Conservation (phyloP, 2,329 filamentous ascomycete species). For the Claviceps pusilla region DNA sequence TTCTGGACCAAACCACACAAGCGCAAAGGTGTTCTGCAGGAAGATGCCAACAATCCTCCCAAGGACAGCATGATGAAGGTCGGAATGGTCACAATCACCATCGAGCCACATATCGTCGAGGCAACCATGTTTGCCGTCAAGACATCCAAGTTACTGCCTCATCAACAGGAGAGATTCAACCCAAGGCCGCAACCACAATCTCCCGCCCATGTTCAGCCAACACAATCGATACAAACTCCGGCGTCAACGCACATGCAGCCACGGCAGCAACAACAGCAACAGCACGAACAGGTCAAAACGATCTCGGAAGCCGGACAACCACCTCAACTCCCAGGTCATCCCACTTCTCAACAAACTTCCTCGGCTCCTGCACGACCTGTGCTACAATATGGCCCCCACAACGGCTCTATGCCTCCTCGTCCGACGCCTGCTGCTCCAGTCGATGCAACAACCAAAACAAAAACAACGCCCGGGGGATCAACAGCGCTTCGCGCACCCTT, state of each 20-base stretch:
- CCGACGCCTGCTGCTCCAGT: slow-evolving; percentile 16
- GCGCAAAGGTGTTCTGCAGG: slow-evolving; percentile 48
- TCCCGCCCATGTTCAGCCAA: slow-evolving; percentile 9
- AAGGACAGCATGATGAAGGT: slow-evolving; percentile 60
- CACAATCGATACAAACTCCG: background rate
- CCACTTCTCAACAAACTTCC: background rate
- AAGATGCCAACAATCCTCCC: slow-evolving; percentile 50
- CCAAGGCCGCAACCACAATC: slow-evolving; percentile 5
- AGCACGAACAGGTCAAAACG: slow-evolving; percentile 7
- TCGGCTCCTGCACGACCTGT: slow-evolving; percentile 32
- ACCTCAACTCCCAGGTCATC: background rate
- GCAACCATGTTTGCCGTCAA: slow-evolving; percentile 60
- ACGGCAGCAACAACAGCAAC: slow-evolving; percentile 12
- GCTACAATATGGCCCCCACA: slow-evolving; percentile 51
- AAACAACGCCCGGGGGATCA: slow-evolving; percentile 8
- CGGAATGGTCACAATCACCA: slow-evolving; percentile 57
- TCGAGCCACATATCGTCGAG: slow-evolving; percentile 69
- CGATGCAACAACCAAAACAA: slow-evolving; percentile 5
- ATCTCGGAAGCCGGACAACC: background rate
- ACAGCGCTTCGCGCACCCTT: slow-evolving; percentile 6
- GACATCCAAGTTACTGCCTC: slow-evolving; percentile 37
- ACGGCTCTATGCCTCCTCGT: slow-evolving; percentile 44
- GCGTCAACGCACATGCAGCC: slow-evolving; percentile 5
- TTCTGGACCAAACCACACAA: slow-evolving; percentile 63
- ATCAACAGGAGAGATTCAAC: slow-evolving; percentile 12